Evolutionary conservation across 1,284 basidiomycete species (phyloP), one percentile per base, ranked within the genome.

Genomic region (Microbotryomycetes sp.): DNA sequence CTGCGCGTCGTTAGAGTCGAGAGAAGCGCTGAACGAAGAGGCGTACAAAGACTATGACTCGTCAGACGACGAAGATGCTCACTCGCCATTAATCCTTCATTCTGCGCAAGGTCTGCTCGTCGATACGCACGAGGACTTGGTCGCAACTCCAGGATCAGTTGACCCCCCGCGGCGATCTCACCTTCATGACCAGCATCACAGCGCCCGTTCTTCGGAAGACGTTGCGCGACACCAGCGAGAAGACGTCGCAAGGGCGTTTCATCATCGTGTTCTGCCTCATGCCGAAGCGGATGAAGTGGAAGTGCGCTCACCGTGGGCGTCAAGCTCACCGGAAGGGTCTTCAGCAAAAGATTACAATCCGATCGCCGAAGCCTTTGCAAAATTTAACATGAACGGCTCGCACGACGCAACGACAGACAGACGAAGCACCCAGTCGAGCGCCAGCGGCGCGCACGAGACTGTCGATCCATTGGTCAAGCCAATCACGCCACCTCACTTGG

Each of bases 381-480:
- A 41, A 41, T 41, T 61, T 47, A 52, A 48, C 30, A 23, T 55
- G 59, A 56, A 58, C 26, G 46, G 51, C 26, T 13, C 30, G 52
- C 55, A 56, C 41, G n/a, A n/a, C n/a, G n/a, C n/a, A n/a, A n/a
- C n/a, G n/a, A n/a, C n/a, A n/a, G 52, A 56, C 45, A 54, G 16
- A 27, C 26, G 45, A 11, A 31, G 18, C n/a, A 55, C 52, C n/a
- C 18, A 24, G 9, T 60, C 47, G 48, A 54, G 35, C 49, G 16
- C 46, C n/a, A n/a, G n/a, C n/a, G 53, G 26, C 21, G 35, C 11
- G 28, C 21, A 50, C 69, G 51, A 67, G 15, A 84, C 84, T 2
- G 79, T 83, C 5, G 78, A 83, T 60, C 81, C 35, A 41, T 84
- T 62, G 83, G 84, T 54, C 73, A 84, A 70, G 82, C 85, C 61